Evolutionary conservation across 2,329 filamentous ascomycete genomes (phyloP).

Genomic region (Microthyrium microscopicum): DNA sequence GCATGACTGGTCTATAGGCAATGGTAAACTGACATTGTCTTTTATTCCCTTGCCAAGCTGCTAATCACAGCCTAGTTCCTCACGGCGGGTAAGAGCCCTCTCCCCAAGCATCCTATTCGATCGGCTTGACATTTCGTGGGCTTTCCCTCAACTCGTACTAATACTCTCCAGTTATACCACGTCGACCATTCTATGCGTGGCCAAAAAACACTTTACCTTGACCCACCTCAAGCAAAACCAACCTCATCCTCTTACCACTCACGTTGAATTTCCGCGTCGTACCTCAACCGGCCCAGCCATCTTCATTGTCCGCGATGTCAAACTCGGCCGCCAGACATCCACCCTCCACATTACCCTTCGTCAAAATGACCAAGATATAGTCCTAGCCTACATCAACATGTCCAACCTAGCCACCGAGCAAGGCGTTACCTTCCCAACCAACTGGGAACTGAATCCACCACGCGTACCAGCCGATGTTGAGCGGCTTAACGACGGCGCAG

Average conservation of each 20-base stretch:
- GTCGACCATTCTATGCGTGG: conserved; percentile 42
- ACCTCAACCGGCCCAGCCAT: conserved; percentile 40
- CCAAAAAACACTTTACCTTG: conserved; percentile 39
- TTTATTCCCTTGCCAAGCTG: background rate
- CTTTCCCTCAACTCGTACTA: too few relatives aligned
- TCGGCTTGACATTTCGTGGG: too few relatives aligned
- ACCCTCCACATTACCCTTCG: conserved; percentile 44
- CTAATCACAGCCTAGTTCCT: conserved; percentile 35
- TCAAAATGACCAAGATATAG: conserved; percentile 41
- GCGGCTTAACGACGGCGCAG: conserved; percentile 26
- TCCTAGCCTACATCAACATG: conserved; percentile 49
- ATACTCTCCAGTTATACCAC: too few relatives aligned
- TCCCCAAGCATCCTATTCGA: too few relatives aligned
- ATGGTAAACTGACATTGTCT: conserved; percentile 27
- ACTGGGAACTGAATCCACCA: conserved; percentile 33
- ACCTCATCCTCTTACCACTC: conserved; percentile 46
- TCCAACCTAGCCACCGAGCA: conserved; percentile 42
- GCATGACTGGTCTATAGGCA: conserved; percentile 48
- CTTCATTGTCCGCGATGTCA: conserved; percentile 44
- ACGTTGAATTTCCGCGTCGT: conserved; percentile 48
- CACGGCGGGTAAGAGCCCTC: too few relatives aligned
- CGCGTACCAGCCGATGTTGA: conserved; percentile 25
- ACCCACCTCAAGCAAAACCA: conserved; percentile 41
- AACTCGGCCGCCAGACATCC: conserved; percentile 46
- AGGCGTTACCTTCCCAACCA: conserved; percentile 39